phyloP scores from a whole-genome alignment of 2,329 filamentous ascomycete species.

The Microcyclospora pomicola region DNA sequence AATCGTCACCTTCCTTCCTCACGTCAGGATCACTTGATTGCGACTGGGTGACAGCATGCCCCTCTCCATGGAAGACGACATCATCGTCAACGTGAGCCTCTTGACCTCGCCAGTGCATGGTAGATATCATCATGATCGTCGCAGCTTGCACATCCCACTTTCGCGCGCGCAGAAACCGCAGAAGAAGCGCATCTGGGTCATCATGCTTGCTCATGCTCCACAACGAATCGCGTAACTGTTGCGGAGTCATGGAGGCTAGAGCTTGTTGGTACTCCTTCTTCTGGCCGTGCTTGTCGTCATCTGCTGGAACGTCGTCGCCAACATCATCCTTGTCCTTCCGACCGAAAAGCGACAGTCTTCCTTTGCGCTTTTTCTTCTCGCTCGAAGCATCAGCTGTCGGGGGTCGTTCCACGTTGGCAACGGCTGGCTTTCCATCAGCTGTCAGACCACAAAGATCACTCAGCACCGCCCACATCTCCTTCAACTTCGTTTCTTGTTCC shows the following conservation, averaged over 20 bases:
- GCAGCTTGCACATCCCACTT: conserved; percentile 95
- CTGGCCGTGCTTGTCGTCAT: conserved; percentile 80
- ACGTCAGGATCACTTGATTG: conserved; percentile 44
- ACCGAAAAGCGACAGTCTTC: conserved; percentile 56
- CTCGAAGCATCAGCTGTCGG: conserved; percentile 11
- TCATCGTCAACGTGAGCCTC: conserved; percentile 85
- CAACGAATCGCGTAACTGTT: conserved; percentile 65
- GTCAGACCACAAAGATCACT: conserved; percentile 54
- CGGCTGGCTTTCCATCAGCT: conserved; percentile 5
- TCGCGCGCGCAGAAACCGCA: conserved; percentile 74
- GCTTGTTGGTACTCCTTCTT: conserved; percentile 75
- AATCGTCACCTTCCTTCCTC: conserved; percentile 61
- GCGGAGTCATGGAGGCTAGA: conserved; percentile 60
- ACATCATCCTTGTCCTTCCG: conserved; percentile 39
- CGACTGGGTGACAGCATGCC: conserved; percentile 46
- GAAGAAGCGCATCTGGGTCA: conserved; percentile 69
- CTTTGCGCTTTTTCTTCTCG: conserved; percentile 58
- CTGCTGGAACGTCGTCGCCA: conserved; percentile 29
- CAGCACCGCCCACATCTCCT: conserved; percentile 73
- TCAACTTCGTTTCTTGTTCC: conserved; percentile 78
- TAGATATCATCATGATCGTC: conserved; percentile 84
- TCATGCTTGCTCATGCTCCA: conserved; percentile 96
- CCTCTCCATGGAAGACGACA: conserved; percentile 66
- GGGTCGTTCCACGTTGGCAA: background rate
- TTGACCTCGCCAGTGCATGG: conserved; percentile 75